Percentiles rank a stretch among this genome's conserved stretches.
These are phyloP conservation scores for Rhizophagus sp. DNA, from an alignment of 192 early-diverging fungal genomes.

Conservation along the genomic window DNA sequence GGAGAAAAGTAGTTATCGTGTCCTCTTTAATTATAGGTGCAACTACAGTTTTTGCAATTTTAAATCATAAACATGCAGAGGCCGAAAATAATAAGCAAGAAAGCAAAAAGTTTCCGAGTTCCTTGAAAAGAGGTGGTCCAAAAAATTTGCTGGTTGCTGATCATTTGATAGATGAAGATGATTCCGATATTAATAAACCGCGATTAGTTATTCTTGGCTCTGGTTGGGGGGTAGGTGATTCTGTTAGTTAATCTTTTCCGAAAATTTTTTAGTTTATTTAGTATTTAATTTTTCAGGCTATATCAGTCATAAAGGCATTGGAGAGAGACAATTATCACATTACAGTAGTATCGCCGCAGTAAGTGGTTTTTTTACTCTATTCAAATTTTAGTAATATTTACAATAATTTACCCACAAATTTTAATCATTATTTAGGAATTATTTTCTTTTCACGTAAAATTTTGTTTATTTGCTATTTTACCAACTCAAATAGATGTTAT, in stretches of 20 bases:
- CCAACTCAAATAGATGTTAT: background rate
- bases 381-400: background rate
- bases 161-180: slow-evolving; percentile 41
- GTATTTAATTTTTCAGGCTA: slow-evolving; percentile 33
- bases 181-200: slow-evolving; percentile 43
- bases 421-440: slow-evolving; percentile 39
- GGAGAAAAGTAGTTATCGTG: background rate
- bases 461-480: background rate
- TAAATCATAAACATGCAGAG: background rate
- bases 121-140: slow-evolving; percentile 41
- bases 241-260: background rate
- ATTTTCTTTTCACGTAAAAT: slow-evolving; percentile 55
- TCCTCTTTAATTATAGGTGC: background rate
- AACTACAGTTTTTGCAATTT: background rate
- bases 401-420: background rate
- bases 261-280: background rate
- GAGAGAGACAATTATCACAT: slow-evolving; percentile 58
- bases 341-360: slow-evolving; percentile 50
- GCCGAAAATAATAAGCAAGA: background rate
- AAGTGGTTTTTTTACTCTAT: slow-evolving; percentile 18
- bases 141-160: slow-evolving; percentile 50
- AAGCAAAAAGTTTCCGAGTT: background rate
- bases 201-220: slow-evolving; percentile 55
- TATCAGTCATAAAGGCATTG: slow-evolving; percentile 49
- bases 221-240: slow-evolving; percentile 53